These are phyloP conservation scores for Boletus huronensis DNA, from an alignment of 768 basidiomycete species.

Conservation along the genomic window DNA sequence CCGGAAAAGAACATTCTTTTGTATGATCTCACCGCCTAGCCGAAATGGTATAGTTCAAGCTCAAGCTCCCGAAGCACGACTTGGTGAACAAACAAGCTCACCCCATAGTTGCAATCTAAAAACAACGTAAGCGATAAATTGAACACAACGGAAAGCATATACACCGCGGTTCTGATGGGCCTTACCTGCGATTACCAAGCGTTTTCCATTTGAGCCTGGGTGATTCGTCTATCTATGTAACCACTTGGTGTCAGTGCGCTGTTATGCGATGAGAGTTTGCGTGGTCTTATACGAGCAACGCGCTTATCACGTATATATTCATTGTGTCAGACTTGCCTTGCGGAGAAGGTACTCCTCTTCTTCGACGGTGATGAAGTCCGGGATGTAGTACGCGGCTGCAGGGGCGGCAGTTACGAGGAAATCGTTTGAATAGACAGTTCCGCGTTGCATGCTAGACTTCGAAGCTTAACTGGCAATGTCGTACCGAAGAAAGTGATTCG, in stretches of 20 bases:
- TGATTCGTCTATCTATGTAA: constrained; percentile 73
- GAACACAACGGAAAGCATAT: neutral
- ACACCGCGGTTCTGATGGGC: neutral
- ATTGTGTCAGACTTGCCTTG: constrained; percentile 48
- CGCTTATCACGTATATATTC: neutral
- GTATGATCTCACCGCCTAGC: constrained; percentile 70
- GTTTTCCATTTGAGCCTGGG: constrained; percentile 84
- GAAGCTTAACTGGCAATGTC: constrained; percentile 2
- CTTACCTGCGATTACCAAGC: constrained; percentile 26
- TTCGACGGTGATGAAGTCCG: constrained; percentile 68
- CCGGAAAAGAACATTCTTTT: constrained; percentile 63
- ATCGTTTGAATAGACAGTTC: constrained; percentile 5
- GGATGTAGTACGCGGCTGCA: constrained; percentile 61
- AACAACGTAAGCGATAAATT: neutral
- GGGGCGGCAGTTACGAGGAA: constrained; percentile 25
- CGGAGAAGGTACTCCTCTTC: constrained; percentile 77
- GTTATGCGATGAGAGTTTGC: neutral
- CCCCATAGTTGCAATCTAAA: constrained; percentile 75
- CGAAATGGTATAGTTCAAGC: constrained; percentile 3
- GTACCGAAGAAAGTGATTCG: neutral
- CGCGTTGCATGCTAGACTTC: constrained; percentile 10
- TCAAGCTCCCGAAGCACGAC: neutral
- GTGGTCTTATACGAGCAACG: neutral
- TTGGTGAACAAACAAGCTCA: constrained; percentile 25
- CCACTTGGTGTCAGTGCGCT: constrained; percentile 14